Evolutionary conservation across 163 green algal genomes (phyloP), one percentile per base, ranked within the genome.

Genomic region (Chloromonas sp.): DNA sequence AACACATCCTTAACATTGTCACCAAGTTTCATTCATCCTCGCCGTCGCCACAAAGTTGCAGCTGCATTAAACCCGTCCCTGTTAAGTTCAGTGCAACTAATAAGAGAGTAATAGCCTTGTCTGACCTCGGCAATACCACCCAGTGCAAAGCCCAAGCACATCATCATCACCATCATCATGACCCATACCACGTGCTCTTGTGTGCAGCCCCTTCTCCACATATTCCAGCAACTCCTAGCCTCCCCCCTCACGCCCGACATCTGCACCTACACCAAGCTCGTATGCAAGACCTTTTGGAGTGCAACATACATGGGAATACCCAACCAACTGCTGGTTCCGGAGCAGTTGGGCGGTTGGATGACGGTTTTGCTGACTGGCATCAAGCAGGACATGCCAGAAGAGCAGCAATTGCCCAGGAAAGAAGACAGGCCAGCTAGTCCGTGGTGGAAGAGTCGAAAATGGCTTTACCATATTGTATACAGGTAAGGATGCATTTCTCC

Each of bases 391-490:
- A 87, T 98, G 84, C 96, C 96, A 14, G 82, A 86, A 84, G 84
- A 90, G 0, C 60, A 86, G 2, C 61, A 84, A 70, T 13, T 70
- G 0, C 2, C 57, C 62, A 14, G 15, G 36, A 5, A 71, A 3
- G 93, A 96, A 1, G 87, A 92, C 3, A 90, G 93, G 5, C 89
- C 91, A 70, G 83, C 88, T 13, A 97, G 92, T 90, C 84, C 92
- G 5, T 99, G 95, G 95, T 99, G 96, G 96, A 99, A 99, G 88
- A 91, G 91, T 60, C 98, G 97, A 89, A 99, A 99, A 92, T 99
- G 97, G 97, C 91, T 94, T 66, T 90, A 98, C 86, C 95, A 98
- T 91, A 95, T 98, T 84, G 92, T 89, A 1, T 94, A 96, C 36
- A 36, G 36, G 36, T 36, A 36, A 36, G 36, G 36, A 36, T 36